Base-by-base conservation (phyloP, 495 filamentous ascomycete genomes). In the Rhypophila decipiens region DNA sequence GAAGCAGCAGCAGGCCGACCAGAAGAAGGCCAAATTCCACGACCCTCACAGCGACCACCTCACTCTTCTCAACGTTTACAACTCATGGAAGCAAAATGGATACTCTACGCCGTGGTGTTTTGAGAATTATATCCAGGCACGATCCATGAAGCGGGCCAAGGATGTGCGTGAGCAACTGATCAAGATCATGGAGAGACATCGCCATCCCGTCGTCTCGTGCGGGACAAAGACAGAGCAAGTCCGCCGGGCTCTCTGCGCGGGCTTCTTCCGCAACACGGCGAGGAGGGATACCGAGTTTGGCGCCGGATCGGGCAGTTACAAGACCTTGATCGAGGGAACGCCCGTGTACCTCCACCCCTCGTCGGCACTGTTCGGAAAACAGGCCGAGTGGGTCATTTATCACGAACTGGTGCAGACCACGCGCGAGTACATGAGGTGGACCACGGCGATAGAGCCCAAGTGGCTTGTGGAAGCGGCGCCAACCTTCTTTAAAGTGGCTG, bases 401-500 rank as follows among this genome's bases (percentile, higher is more conserved):
- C 83, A 96, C 51, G 81, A 76, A 0, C 67, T 98, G 31, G 86
- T 97, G 0, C 76, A 96, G 51, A 98, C 93, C 8, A 90, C 86
- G 20, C 90, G 94, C 69, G 93, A 98, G 68, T 98, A 96, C 66
- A 97, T 98, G 93, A 89, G 96, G 49, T 85, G 75, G 59, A 91
- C 87, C 7, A 94, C 88, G 0, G 76, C 76, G 3, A 96, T 98
- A 54, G 93, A 98, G 61, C 91, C 93, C 1, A 96, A 96, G 51
- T 88, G 79, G 79, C 69, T 83, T 22, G 90, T 96, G 9, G 89
- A 95, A 49, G 91, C 90, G 9, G 93, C 93, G 20, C 93, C 93
- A 13, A 95, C 88, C 0, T 97, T 97, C 77, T 98, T 98, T 78
- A 95, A 96, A 75, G 87, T 98, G 8, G 93, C 93, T 39, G 85